These are phyloP conservation scores for Luzula sylvatica DNA, from an alignment of 176 grass and related monocot species.

Conservation along the genomic window DNA sequence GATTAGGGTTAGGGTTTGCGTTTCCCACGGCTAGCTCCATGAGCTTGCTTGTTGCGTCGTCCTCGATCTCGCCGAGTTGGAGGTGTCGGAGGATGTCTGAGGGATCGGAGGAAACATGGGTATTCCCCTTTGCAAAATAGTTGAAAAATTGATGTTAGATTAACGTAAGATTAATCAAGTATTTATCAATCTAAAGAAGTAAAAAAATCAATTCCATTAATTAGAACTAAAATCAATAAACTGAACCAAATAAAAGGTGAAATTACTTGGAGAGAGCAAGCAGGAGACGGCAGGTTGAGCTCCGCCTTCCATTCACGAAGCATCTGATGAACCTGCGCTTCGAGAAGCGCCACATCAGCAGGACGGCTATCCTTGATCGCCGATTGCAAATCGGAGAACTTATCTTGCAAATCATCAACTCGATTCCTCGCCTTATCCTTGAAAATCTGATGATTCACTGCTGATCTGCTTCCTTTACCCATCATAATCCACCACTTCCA, in stretches of 20 bases:
- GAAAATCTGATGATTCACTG: constrained; percentile 58
- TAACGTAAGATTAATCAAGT: neutral
- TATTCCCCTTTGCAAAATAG: constrained; percentile 36
- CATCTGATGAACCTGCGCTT: constrained; percentile 88
- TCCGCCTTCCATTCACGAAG: constrained; percentile 82
- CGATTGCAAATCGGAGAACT: constrained; percentile 75
- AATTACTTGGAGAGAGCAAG: constrained; percentile 55
- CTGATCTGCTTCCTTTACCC: constrained; percentile 46
- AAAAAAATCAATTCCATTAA: constrained; percentile 1
- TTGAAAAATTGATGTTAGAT: constrained; percentile 14
- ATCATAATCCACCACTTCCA: constrained; percentile 9
- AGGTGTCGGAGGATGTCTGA: constrained; percentile 62
- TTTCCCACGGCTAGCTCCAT: constrained; percentile 22
- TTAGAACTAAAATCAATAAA: neutral
- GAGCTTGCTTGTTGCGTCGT: constrained; percentile 77
- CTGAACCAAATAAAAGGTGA: neutral
- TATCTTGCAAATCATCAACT: constrained; percentile 79
- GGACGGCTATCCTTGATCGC: constrained; percentile 77
- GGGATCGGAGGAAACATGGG: constrained; percentile 27
- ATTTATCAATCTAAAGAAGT: neutral
- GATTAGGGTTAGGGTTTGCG: constrained; percentile 10
- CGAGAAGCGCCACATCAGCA: constrained; percentile 66
- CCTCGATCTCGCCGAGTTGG: constrained; percentile 71
- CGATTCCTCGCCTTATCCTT: constrained; percentile 77
- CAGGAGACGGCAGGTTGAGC: constrained; percentile 70